Conservation (phyloP, 129 eudicot species). For the Oenanthe sinensis region DNA sequence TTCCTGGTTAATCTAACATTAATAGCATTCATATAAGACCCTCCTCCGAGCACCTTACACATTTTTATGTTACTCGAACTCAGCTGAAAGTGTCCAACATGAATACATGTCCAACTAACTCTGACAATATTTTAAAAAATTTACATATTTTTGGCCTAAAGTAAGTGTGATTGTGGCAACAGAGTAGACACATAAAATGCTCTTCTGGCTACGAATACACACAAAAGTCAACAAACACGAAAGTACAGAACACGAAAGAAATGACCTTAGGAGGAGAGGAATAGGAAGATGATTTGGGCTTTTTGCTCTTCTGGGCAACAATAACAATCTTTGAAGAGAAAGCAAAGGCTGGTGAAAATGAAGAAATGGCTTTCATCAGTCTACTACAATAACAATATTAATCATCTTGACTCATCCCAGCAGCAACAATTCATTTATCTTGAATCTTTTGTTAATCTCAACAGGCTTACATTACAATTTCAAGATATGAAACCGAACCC, state of each 20-base stretch:
- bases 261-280: constrained; percentile 31
- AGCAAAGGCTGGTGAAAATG: constrained; percentile 19
- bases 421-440: neutral
- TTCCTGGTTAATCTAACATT: too few relatives aligned
- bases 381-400: neutral
- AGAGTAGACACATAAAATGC: neutral
- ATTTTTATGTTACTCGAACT: too few relatives aligned
- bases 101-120: too few relatives aligned
- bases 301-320: constrained; percentile 64
- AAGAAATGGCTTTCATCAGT: constrained; percentile 46
- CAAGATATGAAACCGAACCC: neutral
- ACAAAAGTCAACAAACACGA: neutral
- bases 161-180: too few relatives aligned
- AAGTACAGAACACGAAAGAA: neutral
- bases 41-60: neutral
- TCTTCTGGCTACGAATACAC: neutral
- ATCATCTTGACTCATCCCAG: neutral
- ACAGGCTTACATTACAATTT: neutral
- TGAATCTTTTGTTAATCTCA: neutral
- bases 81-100: too few relatives aligned
- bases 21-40: too few relatives aligned
- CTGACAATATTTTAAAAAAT: too few relatives aligned
- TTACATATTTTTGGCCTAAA: too few relatives aligned
- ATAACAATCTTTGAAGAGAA: constrained; percentile 31
- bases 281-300: constrained; percentile 33